Evolutionary conservation across 73 alveolate genomes (phyloP).

Genomic region (Paramecium octaurelia): DNA sequence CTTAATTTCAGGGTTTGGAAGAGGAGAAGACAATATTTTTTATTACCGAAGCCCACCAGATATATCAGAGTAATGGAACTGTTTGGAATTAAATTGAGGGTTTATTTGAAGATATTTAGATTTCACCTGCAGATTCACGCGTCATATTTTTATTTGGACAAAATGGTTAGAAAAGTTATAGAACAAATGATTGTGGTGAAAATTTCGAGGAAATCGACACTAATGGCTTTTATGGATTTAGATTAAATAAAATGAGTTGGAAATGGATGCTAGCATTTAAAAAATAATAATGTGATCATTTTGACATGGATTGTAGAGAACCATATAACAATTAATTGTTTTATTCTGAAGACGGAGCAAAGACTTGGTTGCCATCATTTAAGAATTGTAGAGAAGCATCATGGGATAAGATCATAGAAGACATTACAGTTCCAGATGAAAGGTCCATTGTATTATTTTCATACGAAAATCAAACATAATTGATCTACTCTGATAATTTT

Average conservation of each 20-base stretch:
- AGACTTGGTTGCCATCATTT: constrained; percentile 7
- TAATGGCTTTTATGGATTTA: neutral
- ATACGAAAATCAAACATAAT: neutral
- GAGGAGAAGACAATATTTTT: neutral
- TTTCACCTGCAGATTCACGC: constrained; percentile 27
- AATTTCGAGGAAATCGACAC: neutral
- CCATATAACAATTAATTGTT: neutral
- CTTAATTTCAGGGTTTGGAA: neutral
- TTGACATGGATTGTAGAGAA: constrained; percentile 38
- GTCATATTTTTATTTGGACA: constrained; percentile 2
- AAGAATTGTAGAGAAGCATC: constrained; percentile 20
- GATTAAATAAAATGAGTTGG: constrained; percentile 32
- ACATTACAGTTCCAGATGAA: constrained; percentile 20
- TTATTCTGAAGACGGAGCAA: neutral
- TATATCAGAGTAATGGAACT: constrained; percentile 22
- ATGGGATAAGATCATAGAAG: constrained; percentile 34
- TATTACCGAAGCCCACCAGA: neutral
- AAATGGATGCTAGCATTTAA: constrained; percentile 18
- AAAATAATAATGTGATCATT: neutral
- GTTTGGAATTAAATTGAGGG: constrained; percentile 28
- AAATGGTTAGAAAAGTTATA: neutral
- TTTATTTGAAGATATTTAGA: neutral
- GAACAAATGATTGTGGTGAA: constrained; percentile 47
- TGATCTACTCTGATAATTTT: constrained; percentile 27
- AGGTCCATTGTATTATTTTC: constrained; percentile 4